phyloP scores from a whole-genome alignment of 176 grass and related monocot species.

The Alloteropsis semialata region DNA sequence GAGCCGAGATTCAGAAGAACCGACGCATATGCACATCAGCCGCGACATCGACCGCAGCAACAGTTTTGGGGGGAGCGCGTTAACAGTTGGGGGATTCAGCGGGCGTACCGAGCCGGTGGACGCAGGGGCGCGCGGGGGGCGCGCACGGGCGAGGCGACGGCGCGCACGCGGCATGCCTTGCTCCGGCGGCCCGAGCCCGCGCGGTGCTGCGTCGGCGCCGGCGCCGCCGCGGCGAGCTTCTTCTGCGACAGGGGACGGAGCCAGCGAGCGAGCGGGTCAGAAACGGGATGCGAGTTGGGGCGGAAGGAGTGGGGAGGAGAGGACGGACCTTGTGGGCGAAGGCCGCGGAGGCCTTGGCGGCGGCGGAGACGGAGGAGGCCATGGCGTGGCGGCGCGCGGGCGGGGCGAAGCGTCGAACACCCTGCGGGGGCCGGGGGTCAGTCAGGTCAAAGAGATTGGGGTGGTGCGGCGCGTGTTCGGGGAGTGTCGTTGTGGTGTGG shows the following conservation, averaged over 20 bases:
- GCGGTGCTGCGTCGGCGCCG: constrained; percentile 29
- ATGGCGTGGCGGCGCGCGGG: constrained; percentile 29
- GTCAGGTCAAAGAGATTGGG: constrained; percentile 1
- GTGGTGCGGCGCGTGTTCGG: neutral
- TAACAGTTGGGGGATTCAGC: neutral
- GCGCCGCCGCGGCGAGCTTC: constrained; percentile 39
- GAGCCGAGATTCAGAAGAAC: neutral
- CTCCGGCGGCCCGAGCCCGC: constrained; percentile 26
- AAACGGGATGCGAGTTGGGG: accelerated
- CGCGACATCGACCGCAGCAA: neutral
- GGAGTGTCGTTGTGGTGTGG: neutral
- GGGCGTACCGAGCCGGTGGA: constrained; percentile 73
- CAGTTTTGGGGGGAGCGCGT: neutral
- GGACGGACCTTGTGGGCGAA: constrained; percentile 28
- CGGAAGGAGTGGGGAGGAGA: neutral
- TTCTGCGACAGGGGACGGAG: constrained; percentile 53
- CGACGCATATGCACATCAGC: neutral
- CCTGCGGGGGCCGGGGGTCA: neutral
- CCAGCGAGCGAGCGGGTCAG: neutral
- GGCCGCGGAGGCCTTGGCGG: constrained; percentile 37
- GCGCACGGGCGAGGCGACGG: constrained; percentile 56
- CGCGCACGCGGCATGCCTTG: constrained; percentile 35
- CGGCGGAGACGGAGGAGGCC: constrained; percentile 38
- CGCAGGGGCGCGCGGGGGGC: constrained; percentile 51
- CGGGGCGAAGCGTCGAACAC: constrained; percentile 19